Evolutionary conservation across 2,329 filamentous ascomycete genomes (phyloP), one percentile per base, ranked within the genome.

Genomic region (Ceratocystis colombiana): DNA sequence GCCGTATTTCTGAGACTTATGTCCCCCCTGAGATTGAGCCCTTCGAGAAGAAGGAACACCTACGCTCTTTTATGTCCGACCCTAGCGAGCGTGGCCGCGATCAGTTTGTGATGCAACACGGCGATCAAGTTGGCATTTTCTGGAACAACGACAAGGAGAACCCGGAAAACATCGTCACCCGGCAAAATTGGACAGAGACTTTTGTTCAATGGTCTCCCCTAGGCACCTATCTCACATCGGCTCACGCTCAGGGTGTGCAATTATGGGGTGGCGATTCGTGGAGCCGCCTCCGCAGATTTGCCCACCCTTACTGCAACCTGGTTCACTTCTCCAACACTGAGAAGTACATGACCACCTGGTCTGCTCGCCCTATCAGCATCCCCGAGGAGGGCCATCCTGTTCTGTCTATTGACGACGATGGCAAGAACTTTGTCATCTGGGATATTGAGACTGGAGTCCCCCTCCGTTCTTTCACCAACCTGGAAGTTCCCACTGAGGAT

Each of bases 361-460:
- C 94, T 64, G 90, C 93, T 77, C 85, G 90, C 63, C 91, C 94
- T 28, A 96, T 99, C 73, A 85, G 88, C 68, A 90, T 99, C 67
- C 89, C 94, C 68, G 94, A 97, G 71, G 86, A 87, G 70, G 88
- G 89, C 70, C 88, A 96, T 75, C 88, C 89, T 1, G 80, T 88
- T n/a, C 82, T 96, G 63, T 87, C 89, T 2, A 80, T 91, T 68
- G 94, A 97, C 73, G 94, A 99, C 73, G 93, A 99, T 72, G 94
- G 94, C 76, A 97, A 97, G 82, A 96, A 97, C 82, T 97, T 97
- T 77, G 88, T 99, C 73, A 92, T 99, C 73, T 99, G 94, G 94
- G 93, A 97, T 73, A 87, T 97, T 69, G 88, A 89, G 64, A 94
- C 93, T 8, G 87, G 85, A 72, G 89, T 93, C 75, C 90, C 93